Evolutionary conservation across 305 asterid species (phyloP), one percentile per base, ranked within the genome.

Genomic region (Fraxinus nigra): DNA sequence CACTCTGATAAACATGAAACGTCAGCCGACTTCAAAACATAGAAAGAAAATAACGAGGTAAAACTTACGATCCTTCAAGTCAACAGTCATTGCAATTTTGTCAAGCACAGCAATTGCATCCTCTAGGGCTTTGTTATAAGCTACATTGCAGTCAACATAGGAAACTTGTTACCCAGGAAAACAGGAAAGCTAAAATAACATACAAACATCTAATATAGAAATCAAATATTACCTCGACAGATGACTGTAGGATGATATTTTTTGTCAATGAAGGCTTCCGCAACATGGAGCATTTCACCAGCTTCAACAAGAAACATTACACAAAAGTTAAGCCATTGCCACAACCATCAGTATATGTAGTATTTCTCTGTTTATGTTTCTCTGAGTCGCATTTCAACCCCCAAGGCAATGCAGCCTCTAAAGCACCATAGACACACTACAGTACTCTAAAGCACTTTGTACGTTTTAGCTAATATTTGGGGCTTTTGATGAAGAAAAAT

Each of bases 251-350:
- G 97, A 80, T 96, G 98, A 88, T 91, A 96, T 51, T 84, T 90
- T 88, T 95, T 94, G 86, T 90, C 98, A 83, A 96, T 94, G 89
- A 93, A 96, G 73, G 98, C 98, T 88, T 96, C 99, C 8, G 99
- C 98, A 86, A 96, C 98, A 82, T 96, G 99, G 78, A 96, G 98
- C 99, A 96, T 96, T 92, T 94, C 99, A 87, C 99, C 99, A 85
- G 98, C 99, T 94, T 59, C 90, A 92, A 59, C 51, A 77, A 26
- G 65, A 13, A 84, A n/a, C 86, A 48, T 5, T 59, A 26, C 4
- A 18, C 20, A 20, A 76, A 73, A 67, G 32, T 30, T 67, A 13
- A 67, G 74, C 74, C 74, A 26, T n/a, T 85, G 98, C 37, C 74
- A 13, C 26, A 26, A 67, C 35, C 35, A 30, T 67, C 9, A 9